These are phyloP conservation scores for Penicillium maclennaniae DNA, from an alignment of 495 filamentous ascomycete genomes.

Conservation along the genomic window DNA sequence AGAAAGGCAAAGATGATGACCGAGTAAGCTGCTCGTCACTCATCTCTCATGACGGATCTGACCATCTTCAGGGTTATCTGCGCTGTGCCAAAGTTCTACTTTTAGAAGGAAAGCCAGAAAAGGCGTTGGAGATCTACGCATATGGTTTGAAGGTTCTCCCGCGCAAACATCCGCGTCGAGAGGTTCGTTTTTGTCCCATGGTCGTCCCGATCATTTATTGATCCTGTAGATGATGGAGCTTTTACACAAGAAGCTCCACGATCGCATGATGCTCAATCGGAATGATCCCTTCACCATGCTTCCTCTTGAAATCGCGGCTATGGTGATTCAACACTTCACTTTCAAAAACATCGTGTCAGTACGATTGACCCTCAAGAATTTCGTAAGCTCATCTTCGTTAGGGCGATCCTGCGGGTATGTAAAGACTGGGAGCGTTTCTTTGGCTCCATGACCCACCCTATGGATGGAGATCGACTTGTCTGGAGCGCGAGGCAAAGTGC, in stretches of 20 bases:
- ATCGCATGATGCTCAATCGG: constrained; percentile 26
- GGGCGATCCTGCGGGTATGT: constrained; percentile 49
- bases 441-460: constrained; percentile 32
- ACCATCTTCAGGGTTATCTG: constrained; percentile 53
- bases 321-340: constrained; percentile 42
- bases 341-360: constrained; percentile 49
- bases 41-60: not conserved
- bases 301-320: constrained; percentile 45
- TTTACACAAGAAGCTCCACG: constrained; percentile 43
- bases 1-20: constrained; percentile 43
- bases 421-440: constrained; percentile 50
- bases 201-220: not conserved
- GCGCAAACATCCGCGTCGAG: constrained; percentile 37
- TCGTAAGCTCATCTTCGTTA: constrained; percentile 11
- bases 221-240: constrained; percentile 36
- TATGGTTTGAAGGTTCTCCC: constrained; percentile 53
- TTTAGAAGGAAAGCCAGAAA: constrained; percentile 48
- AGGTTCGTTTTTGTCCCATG: constrained; percentile 30
- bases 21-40: constrained; percentile 31
- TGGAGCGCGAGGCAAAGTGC: constrained; percentile 36
- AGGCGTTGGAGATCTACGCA: constrained; percentile 58
- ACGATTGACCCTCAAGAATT: constrained; percentile 6
- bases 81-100: constrained; percentile 60
- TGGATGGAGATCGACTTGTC: constrained; percentile 54
- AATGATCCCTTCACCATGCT: constrained; percentile 46